phyloP scores from a whole-genome alignment of 257 asterid species.

The Fraxinus cuspidata region DNA sequence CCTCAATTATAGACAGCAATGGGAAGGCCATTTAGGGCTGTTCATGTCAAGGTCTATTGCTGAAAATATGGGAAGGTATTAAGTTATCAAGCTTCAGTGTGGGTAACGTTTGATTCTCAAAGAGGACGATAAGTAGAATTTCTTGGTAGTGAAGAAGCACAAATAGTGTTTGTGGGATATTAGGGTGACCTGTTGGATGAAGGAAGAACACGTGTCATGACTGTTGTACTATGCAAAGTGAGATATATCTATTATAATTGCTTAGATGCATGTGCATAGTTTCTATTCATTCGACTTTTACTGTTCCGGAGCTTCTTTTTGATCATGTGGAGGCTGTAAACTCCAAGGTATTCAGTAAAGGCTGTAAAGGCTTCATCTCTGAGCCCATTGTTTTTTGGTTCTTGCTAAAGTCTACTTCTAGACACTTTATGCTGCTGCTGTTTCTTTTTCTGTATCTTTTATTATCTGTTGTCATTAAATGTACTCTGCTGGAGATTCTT shows the following conservation, averaged over 20 bases:
- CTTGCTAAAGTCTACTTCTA: constrained; percentile 23
- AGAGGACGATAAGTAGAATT: background rate
- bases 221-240: background rate
- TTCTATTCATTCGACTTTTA: background rate
- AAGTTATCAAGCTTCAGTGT: background rate
- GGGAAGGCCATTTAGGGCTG: background rate
- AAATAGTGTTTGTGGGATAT: background rate
- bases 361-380: constrained; percentile 15
- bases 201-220: background rate
- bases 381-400: constrained; percentile 14
- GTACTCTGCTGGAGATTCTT: constrained; percentile 54
- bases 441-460: constrained; percentile 20
- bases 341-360: constrained; percentile 4
- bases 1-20: background rate
- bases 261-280: constrained; percentile 4
- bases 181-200: background rate
- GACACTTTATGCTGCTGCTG: constrained; percentile 9
- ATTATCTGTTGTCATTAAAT: constrained; percentile 20
- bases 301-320: constrained; percentile 7
- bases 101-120: background rate
- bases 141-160: background rate
- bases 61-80: background rate
- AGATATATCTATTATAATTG: background rate
- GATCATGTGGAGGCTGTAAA: too few relatives aligned
- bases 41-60: background rate